A percentile compares a stretch with the other conserved stretches of the same genome.
Evolutionary conservation across 305 asterid species (phyloP).

Genomic region (Plantago lanceolata): DNA sequence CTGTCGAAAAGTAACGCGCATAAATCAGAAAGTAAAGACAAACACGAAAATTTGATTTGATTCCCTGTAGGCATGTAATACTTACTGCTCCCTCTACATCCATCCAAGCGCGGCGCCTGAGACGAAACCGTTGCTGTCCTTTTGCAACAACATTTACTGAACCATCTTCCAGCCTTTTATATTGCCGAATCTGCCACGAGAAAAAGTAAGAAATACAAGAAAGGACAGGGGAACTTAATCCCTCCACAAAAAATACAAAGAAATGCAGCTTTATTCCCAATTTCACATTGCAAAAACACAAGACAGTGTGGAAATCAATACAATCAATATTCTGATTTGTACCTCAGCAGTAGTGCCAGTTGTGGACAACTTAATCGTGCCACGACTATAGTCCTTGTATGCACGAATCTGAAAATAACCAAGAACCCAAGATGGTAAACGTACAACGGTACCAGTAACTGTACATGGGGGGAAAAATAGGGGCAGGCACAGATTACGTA

Average conservation of each 20-base stretch:
- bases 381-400: constrained; percentile 47
- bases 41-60: constrained; percentile 19
- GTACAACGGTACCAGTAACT: constrained; percentile 12
- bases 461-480: constrained; percentile 13
- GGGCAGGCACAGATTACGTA: constrained; percentile 33
- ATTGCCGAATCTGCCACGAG: constrained; percentile 69
- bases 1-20: constrained; percentile 36
- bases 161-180: constrained; percentile 84
- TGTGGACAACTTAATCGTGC: constrained; percentile 51
- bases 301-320: constrained; percentile 6
- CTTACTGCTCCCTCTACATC: constrained; percentile 84
- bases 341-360: constrained; percentile 97
- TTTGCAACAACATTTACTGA: constrained; percentile 84
- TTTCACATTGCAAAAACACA: constrained; percentile 2
- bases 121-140: constrained; percentile 91
- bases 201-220: constrained; percentile 14
- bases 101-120: constrained; percentile 65
- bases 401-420: constrained; percentile 60
- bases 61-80: constrained; percentile 24
- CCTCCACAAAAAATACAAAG: not conserved
- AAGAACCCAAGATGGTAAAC: constrained; percentile 17
- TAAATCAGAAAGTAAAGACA: constrained; percentile 18
- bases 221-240: constrained; percentile 9
- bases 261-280: not conserved
- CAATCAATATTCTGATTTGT: constrained; percentile 14